phyloP scores from a whole-genome alignment of 73 alveolate genomes.

The Halteria grandinella region DNA sequence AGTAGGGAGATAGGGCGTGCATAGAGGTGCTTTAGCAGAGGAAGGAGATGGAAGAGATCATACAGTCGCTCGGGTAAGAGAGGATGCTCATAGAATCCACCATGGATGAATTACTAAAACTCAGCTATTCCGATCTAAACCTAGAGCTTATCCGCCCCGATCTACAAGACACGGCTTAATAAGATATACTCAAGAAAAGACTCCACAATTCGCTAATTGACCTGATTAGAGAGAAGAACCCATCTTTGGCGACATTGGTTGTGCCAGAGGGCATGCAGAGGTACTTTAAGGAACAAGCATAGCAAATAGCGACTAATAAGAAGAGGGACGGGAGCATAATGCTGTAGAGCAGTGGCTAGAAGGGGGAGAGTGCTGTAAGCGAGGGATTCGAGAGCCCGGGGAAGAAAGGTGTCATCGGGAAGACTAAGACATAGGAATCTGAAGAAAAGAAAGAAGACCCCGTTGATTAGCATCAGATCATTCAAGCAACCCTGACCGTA shows the following conservation, averaged over 20 bases:
- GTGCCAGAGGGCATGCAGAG: conserved; percentile 10
- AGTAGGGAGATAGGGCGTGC: conserved; percentile 29
- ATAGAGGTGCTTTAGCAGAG: conserved; percentile 8
- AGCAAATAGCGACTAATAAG: not conserved
- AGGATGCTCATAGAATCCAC: not conserved
- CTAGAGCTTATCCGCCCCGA: too few species aligned
- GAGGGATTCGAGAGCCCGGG: not conserved
- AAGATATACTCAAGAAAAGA: not conserved
- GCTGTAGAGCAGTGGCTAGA: not conserved
- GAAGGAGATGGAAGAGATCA: conserved; percentile 22
- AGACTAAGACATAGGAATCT: not conserved
- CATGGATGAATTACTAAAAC: not conserved
- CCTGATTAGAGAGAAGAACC: conserved; percentile 24
- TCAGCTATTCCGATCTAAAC: not conserved
- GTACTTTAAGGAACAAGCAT: not conserved
- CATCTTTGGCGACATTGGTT: conserved; percentile 18
- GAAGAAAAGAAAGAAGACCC: not conserved
- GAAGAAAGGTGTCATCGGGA: not conserved
- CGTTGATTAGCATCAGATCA: not conserved
- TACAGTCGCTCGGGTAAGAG: not conserved
- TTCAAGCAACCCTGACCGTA: not conserved
- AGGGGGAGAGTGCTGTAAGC: not conserved
- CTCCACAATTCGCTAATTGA: conserved; percentile 1
- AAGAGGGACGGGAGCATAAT: not conserved
- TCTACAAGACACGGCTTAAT: not conserved